Base-by-base conservation (phyloP, 345 rosid genomes). In the Ricinus communis region DNA sequence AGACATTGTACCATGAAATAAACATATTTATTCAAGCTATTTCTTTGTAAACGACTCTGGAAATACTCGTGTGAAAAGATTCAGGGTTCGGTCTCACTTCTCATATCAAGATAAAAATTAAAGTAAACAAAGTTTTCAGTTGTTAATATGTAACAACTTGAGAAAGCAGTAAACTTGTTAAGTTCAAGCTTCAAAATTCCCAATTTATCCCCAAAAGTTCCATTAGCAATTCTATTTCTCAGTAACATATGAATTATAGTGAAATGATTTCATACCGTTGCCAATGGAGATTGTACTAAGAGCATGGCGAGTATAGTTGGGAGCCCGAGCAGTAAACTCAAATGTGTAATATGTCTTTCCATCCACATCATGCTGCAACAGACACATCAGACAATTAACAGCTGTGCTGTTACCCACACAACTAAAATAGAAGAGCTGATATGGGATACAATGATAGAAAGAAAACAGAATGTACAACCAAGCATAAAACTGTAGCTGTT, bases 231-330 rank as follows among this genome's bases (percentile, higher is more conserved):
- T 46, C 40, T 40, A 52, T 50, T 71, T 71, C 15, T 41, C 52
- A n/a, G 41, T 16, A 41, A 46, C 43, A 31, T 69, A 38, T 16
- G 22, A 41, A 27, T 22, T 31, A 53, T 40, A 5, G 7, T 19
- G 24, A 41, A 46, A 60, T 3, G 16, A 66, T 47, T 70, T 49
- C 79, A 60, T 88, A 90, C 98, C 98, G 45, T 88, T 91, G 76
- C 88, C 89, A 47, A 90, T 86, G 13, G 87, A 72, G 73, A 94
- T 75, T 65, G 87, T 64, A 50, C 97, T 85, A 9, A 88, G 88
- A 45, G 96, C 98, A 76, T 94, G 98, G 40, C 98, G 93, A 4
- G 87, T 90, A 68, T 75, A 91, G 86, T 90, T 94, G 78, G 95
- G 95, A 50, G 97, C 96, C 71, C 83, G 86, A 72, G 84, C 91